These are phyloP conservation scores for Populus hybrid DNA, from an alignment of 441 rosid genomes.

Conservation along the genomic window DNA sequence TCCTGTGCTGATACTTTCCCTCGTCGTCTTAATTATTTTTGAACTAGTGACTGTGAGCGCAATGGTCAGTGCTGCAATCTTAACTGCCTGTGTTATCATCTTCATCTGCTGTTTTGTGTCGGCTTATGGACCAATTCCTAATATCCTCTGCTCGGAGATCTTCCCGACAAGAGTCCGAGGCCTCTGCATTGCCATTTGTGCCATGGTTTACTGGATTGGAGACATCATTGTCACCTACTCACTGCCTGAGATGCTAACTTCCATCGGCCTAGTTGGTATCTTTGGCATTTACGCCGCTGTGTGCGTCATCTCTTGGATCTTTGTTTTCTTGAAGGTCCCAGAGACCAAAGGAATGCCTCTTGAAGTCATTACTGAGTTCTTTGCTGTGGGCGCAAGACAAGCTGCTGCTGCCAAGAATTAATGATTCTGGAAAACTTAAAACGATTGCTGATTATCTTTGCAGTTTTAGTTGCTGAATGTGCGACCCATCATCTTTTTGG, in stretches of 20 bases:
- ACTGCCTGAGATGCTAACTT: constrained; percentile 63
- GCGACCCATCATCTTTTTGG: neutral
- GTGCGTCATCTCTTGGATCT: constrained; percentile 63
- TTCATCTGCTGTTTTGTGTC: constrained; percentile 94
- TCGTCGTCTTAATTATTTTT: constrained; percentile 53
- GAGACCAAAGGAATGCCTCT: constrained; percentile 99
- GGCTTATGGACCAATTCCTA: constrained; percentile 95
- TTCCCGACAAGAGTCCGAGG: constrained; percentile 99
- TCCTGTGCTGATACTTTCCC: constrained; percentile 67
- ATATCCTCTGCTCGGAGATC: constrained; percentile 93
- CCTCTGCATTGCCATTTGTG: constrained; percentile 90
- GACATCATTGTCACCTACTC: constrained; percentile 82
- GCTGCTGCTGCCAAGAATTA: constrained; percentile 35
- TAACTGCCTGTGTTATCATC: constrained; percentile 67
- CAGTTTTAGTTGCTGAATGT: neutral
- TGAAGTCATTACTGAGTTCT: constrained; percentile 93
- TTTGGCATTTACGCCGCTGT: constrained; percentile 74
- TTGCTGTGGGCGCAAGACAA: constrained; percentile 82
- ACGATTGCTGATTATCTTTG: neutral
- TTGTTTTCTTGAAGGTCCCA: constrained; percentile 84
- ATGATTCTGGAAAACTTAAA: constrained; percentile 16
- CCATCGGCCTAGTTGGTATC: constrained; percentile 78
- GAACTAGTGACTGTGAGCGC: constrained; percentile 46
- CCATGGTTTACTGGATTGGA: constrained; percentile 73
- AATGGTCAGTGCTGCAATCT: constrained; percentile 61